Evolutionary conservation across 139 green algal genomes (phyloP).

Genomic region (Chlamydomonas eustigma): DNA sequence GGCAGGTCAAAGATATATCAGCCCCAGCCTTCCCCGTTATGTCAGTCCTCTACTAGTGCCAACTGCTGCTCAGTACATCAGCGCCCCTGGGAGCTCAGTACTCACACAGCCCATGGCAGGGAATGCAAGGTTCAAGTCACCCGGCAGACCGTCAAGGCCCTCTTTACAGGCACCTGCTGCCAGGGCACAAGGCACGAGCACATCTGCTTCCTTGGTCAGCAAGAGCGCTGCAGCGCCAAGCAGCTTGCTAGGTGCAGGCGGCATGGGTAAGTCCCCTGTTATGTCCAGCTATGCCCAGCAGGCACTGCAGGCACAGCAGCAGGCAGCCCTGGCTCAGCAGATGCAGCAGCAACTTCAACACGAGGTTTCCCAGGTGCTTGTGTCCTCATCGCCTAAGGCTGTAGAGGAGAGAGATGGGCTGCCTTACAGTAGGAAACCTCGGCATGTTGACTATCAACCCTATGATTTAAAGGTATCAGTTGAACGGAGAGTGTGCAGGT

Average conservation of each 20-base stretch:
- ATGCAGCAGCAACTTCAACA: slow-evolving; percentile 28
- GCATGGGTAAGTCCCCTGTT: no score
- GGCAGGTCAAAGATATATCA: not conserved
- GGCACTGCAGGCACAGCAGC: slow-evolving; percentile 1
- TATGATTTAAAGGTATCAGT: slow-evolving; percentile 32
- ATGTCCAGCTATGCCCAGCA: slow-evolving; percentile 1
- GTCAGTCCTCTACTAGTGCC: no score
- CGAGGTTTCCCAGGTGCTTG: not conserved
- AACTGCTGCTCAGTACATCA: not conserved
- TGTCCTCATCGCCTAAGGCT: not conserved
- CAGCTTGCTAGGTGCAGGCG: no score
- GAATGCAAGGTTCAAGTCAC: not conserved
- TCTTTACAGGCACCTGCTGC: no score
- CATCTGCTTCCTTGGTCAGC: no score
- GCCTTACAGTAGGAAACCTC: slow-evolving; percentile 45
- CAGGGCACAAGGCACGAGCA: no score
- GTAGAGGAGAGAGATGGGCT: slow-evolving; percentile 23
- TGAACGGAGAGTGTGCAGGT: not conserved
- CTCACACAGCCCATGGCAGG: not conserved
- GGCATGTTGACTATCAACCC: slow-evolving; percentile 37
- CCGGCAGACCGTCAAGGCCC: no score
- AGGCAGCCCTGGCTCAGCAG: slow-evolving; percentile 17
- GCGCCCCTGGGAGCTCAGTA: not conserved
- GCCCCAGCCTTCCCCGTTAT: not conserved
- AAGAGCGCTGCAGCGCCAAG: no score